These are phyloP conservation scores for Gloeostereum incarnatum DNA, from an alignment of 768 basidiomycete genomes.

Conservation along the genomic window DNA sequence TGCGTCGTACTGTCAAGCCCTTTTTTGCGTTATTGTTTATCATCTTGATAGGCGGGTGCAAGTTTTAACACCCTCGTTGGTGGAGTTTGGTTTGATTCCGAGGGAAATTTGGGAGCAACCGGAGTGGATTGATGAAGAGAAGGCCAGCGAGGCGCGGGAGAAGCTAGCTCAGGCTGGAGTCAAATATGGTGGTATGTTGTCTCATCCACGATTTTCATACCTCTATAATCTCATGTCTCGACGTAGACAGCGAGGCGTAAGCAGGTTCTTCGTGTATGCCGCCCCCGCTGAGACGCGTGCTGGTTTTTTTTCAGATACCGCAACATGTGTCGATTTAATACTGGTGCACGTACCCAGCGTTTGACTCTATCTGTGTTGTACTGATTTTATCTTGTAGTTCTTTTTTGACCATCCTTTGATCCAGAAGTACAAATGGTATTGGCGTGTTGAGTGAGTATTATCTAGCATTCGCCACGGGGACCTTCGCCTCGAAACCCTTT, in stretches of 20 bases:
- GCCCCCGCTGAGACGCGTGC: slow-evolving; percentile 30
- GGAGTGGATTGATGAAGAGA: slow-evolving; percentile 61
- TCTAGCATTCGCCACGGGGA: slow-evolving; percentile 15
- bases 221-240: too few species aligned
- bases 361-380: neutral
- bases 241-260: too few species aligned
- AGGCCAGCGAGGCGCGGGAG: slow-evolving; percentile 45
- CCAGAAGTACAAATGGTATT: slow-evolving; percentile 65
- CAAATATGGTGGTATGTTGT: too few species aligned
- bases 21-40: neutral
- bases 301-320: slow-evolving; percentile 47
- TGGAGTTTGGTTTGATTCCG: slow-evolving; percentile 55
- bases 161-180: slow-evolving; percentile 45
- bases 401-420: slow-evolving; percentile 68
- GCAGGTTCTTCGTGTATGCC: slow-evolving; percentile 16
- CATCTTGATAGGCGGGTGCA: slow-evolving; percentile 8
- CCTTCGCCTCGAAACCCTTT: too few species aligned
- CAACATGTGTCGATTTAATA: slow-evolving; percentile 67
- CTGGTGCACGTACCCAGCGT: slow-evolving; percentile 38
- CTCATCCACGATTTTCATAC: too few species aligned
- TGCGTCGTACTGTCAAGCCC: slow-evolving; percentile 21
- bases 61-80: slow-evolving; percentile 16
- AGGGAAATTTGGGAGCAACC: slow-evolving; percentile 68
- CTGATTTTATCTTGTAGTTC: slow-evolving; percentile 24
- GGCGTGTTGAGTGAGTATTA: slow-evolving; percentile 59